These are phyloP conservation scores for Ceratocystis albifundus DNA, from an alignment of 2,329 filamentous ascomycete species.

Conservation along the genomic window DNA sequence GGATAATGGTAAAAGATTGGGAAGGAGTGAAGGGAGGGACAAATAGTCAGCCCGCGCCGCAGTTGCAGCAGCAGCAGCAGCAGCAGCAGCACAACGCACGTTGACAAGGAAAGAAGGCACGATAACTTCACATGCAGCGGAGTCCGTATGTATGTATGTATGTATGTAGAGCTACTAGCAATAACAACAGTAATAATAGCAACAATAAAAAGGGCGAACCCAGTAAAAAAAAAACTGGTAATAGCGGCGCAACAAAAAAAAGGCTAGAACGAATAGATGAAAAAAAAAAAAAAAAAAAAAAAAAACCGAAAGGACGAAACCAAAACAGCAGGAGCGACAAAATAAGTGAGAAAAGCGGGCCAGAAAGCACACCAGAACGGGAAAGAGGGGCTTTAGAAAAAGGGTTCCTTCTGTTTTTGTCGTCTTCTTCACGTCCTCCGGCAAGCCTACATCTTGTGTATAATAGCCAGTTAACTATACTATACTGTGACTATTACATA, in stretches of 20 bases:
- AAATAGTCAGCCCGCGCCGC: not conserved
- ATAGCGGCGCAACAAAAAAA: not conserved
- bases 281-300: too few species aligned
- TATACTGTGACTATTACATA: too few species aligned
- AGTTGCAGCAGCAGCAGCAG: too few species aligned
- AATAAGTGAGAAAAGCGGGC: not conserved
- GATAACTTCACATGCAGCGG: not conserved
- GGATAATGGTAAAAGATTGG: not conserved
- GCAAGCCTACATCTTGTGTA: not conserved
- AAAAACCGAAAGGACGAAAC: not conserved
- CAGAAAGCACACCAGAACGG: not conserved
- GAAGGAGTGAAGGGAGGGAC: not conserved
- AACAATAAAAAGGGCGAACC: not conserved
- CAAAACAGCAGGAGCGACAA: not conserved
- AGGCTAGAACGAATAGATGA: not conserved
- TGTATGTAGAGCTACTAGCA: conserved; percentile 1
- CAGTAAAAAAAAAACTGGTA: not conserved
- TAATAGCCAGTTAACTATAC: too few species aligned
- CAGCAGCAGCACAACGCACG: too few species aligned
- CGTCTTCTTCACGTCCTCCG: not conserved
- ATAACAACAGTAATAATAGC: not conserved
- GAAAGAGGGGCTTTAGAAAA: not conserved
- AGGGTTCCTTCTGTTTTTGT: not conserved
- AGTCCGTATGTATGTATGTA: not conserved
- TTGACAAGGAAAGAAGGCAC: not conserved